These are phyloP conservation scores for Phaeodactylum tricornutum DNA, from an alignment of 108 stramenopile species.

Conservation along the genomic window DNA sequence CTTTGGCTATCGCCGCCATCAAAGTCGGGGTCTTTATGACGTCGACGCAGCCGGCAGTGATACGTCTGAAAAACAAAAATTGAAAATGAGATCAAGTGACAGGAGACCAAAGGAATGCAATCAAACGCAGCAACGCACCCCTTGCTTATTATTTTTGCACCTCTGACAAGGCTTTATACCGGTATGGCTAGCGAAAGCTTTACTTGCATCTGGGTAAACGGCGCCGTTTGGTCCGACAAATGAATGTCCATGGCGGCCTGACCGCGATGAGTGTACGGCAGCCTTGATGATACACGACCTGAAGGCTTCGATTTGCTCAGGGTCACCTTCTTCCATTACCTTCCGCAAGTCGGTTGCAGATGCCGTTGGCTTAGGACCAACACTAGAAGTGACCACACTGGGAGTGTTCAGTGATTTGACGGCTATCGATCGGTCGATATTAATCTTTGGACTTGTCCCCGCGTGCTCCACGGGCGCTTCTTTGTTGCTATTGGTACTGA, in stretches of 20 bases:
- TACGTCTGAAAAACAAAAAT: too few species aligned
- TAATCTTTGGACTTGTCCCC: background rate
- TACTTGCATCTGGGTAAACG: constrained; percentile 28
- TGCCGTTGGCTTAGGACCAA: constrained; percentile 14
- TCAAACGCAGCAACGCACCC: too few species aligned
- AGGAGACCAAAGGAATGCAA: too few species aligned
- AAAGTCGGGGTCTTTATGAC: constrained; percentile 36
- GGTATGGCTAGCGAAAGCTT: constrained; percentile 30
- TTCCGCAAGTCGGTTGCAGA: constrained; percentile 11
- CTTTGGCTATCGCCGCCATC: constrained; percentile 30
- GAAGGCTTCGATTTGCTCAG: constrained; percentile 11
- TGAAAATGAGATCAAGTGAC: too few species aligned
- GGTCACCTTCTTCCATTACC: constrained; percentile 25
- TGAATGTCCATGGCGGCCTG: constrained; percentile 13
- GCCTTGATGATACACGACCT: constrained; percentile 25
- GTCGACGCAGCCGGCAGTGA: constrained; percentile 34
- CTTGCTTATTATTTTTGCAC: constrained; percentile 49
- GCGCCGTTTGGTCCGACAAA: constrained; percentile 23
- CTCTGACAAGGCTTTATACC: constrained; percentile 32
- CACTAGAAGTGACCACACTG: background rate
- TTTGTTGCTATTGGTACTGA: background rate
- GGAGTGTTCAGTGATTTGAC: background rate
- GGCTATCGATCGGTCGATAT: background rate
- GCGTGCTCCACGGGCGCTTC: background rate
- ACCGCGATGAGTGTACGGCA: constrained; percentile 28